Conservation (phyloP, 805 yeast genomes). For the Groenewaldozyma tartarivorans region DNA sequence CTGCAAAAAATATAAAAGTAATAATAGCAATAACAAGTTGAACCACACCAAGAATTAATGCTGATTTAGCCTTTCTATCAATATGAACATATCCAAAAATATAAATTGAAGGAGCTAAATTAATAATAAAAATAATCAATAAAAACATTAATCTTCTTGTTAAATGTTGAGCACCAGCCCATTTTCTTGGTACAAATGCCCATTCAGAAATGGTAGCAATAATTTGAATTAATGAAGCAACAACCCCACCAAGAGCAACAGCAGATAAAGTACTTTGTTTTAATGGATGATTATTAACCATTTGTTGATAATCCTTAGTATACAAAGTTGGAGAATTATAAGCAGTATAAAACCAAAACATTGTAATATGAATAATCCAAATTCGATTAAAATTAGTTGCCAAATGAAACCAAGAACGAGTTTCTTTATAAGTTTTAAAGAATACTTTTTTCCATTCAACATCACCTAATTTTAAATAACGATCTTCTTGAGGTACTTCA, state of each 20-base stretch:
- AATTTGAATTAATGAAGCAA: constrained; percentile 75
- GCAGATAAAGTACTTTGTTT: constrained; percentile 91
- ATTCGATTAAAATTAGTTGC: constrained; percentile 95
- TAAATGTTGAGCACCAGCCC: constrained; percentile 99
- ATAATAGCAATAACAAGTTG: constrained; percentile 82
- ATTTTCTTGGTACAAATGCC: constrained; percentile 92
- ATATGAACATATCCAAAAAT: constrained; percentile 45
- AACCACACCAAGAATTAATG: constrained; percentile 38
- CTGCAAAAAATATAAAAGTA: constrained; percentile 75
- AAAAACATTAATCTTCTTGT: constrained; percentile 78
- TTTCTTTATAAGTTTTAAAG: constrained; percentile 91
- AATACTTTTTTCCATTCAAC: constrained; percentile 87
- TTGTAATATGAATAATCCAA: constrained; percentile 85
- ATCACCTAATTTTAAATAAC: constrained; percentile 83
- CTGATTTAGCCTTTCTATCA: constrained; percentile 27
- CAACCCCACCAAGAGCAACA: constrained; percentile 83
- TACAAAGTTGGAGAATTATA: constrained; percentile 87
- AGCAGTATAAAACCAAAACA: constrained; percentile 93
- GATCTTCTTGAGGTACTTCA: constrained; percentile 81
- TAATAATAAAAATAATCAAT: constrained; percentile 52
- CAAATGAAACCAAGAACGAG: constrained; percentile 95
- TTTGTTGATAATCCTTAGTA: constrained; percentile 78
- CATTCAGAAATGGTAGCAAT: constrained; percentile 86
- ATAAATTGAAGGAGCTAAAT: constrained; percentile 80
- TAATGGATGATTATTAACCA: constrained; percentile 75